These are phyloP conservation scores for Yamadazyma triangularis DNA, from an alignment of 1,139 yeast species.

Conservation along the genomic window DNA sequence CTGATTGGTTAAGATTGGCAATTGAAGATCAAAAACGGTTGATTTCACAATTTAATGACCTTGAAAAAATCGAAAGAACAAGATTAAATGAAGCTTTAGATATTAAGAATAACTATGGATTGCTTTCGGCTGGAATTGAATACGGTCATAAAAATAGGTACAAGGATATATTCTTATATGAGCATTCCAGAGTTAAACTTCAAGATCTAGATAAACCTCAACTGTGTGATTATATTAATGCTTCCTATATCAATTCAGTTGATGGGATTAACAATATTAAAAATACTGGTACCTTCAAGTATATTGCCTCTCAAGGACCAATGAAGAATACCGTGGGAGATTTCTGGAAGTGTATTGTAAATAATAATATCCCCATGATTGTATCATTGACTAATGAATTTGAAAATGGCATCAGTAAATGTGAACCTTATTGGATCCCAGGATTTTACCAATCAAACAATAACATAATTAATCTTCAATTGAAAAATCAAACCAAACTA, in stretches of 20 bases:
- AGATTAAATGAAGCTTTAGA: slow-evolving; percentile 28
- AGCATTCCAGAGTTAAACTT: slow-evolving; percentile 67
- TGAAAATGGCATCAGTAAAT: slow-evolving; percentile 51
- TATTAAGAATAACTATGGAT: slow-evolving; percentile 7
- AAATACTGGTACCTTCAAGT: slow-evolving; percentile 22
- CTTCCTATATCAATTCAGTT: slow-evolving; percentile 24
- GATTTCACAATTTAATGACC: slow-evolving; percentile 17
- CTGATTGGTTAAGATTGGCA: slow-evolving; percentile 13
- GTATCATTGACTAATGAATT: slow-evolving; percentile 49
- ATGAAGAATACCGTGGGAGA: slow-evolving; percentile 70
- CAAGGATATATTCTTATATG: slow-evolving; percentile 78
- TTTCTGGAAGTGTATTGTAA: slow-evolving; percentile 69
- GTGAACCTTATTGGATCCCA: slow-evolving; percentile 52
- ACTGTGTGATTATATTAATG: slow-evolving; percentile 23
- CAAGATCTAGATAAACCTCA: slow-evolving; percentile 15
- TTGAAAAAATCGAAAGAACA: slow-evolving; percentile 29
- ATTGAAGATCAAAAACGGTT: slow-evolving; percentile 7
- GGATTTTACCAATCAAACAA: slow-evolving; percentile 41
- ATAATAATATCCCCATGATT: slow-evolving; percentile 37
- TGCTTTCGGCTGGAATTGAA: slow-evolving; percentile 57
- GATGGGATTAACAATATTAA: slow-evolving; percentile 14
- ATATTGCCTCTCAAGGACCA: slow-evolving; percentile 88
- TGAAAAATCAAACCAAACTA: slow-evolving; percentile 15
- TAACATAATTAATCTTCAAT: slow-evolving; percentile 25
- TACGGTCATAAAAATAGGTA: slow-evolving; percentile 73